Percentiles rank a stretch among this genome's conserved stretches.
phyloP scores from a whole-genome alignment of 202 grass and related monocot species.

The Musa balbisiana region DNA sequence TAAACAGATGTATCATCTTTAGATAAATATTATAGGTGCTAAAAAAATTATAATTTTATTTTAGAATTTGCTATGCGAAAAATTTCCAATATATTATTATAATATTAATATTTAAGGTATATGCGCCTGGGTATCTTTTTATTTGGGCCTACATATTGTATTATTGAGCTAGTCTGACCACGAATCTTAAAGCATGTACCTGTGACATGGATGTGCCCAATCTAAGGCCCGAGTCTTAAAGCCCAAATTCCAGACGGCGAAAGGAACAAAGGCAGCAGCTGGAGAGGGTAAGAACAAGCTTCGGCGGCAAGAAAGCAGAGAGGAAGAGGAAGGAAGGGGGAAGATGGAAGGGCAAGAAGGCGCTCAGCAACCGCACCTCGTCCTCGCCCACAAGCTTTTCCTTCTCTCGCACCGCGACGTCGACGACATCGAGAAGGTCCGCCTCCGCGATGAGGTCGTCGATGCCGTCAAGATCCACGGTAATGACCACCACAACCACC shows the following conservation, averaged over 20 bases:
- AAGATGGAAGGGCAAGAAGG: constrained; percentile 6
- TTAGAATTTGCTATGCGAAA: too few species aligned
- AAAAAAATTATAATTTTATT: too few species aligned
- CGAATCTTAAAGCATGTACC: too few species aligned
- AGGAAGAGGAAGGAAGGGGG: neutral
- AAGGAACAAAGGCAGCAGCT: neutral
- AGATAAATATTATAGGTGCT: too few species aligned
- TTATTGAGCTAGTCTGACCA: too few species aligned
- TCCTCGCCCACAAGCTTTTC: constrained; percentile 14
- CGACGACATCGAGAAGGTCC: constrained; percentile 26
- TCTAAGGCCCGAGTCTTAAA: too few species aligned
- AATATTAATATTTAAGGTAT: too few species aligned
- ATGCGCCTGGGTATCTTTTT: too few species aligned
- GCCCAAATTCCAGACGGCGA: neutral
- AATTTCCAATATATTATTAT: too few species aligned
- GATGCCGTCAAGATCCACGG: constrained; percentile 13
- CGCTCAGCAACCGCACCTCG: constrained; percentile 5
- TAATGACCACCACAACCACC: neutral
- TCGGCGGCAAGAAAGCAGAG: neutral
- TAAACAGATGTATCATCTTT: too few species aligned
- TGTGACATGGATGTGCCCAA: too few species aligned
- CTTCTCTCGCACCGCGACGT: constrained; percentile 14
- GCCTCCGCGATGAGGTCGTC: constrained; percentile 24
- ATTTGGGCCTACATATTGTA: too few species aligned
- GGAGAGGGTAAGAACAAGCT: neutral